Conservation (phyloP, 148 eudicot species). For the Suaeda aralocaspica region DNA sequence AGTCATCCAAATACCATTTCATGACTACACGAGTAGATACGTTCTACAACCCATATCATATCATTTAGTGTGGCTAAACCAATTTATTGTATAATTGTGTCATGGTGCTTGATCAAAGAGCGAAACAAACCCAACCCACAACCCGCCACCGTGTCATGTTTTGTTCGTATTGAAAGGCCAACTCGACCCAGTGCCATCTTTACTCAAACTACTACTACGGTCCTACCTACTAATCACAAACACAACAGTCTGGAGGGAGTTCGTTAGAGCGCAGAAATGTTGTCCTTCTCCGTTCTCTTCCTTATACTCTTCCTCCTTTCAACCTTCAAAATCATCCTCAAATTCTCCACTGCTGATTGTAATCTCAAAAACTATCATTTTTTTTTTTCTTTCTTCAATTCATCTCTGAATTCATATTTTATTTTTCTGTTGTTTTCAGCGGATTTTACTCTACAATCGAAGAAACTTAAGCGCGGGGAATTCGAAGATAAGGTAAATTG, state of each 20-base stretch:
- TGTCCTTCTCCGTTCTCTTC: constrained; percentile 20
- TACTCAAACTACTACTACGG: too few relatives aligned
- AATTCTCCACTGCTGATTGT: constrained; percentile 60
- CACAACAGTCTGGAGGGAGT: not conserved
- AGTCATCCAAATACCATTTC: too few relatives aligned
- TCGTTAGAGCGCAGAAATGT: constrained; percentile 10
- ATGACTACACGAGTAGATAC: too few relatives aligned
- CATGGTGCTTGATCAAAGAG: too few relatives aligned
- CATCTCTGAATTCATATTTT: not conserved
- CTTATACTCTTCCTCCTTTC: constrained; percentile 26
- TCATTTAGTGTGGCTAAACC: too few relatives aligned
- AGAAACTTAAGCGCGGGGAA: constrained; percentile 59
- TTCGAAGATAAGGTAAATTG: constrained; percentile 64
- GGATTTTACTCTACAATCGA: constrained; percentile 71
- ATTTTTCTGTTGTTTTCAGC: constrained; percentile 28
- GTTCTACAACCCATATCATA: too few relatives aligned
- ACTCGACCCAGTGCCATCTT: too few relatives aligned
- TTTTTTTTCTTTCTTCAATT: not conserved
- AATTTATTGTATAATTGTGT: too few relatives aligned
- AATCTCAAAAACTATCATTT: constrained; percentile 3
- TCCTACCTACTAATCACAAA: too few relatives aligned
- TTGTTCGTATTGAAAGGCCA: too few relatives aligned
- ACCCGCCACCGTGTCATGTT: too few relatives aligned
- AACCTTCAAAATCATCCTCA: constrained; percentile 34
- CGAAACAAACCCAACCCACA: too few relatives aligned